Evolutionary conservation across 1,139 yeast species (phyloP).

Genomic region (Martiniozyma asiatica): DNA sequence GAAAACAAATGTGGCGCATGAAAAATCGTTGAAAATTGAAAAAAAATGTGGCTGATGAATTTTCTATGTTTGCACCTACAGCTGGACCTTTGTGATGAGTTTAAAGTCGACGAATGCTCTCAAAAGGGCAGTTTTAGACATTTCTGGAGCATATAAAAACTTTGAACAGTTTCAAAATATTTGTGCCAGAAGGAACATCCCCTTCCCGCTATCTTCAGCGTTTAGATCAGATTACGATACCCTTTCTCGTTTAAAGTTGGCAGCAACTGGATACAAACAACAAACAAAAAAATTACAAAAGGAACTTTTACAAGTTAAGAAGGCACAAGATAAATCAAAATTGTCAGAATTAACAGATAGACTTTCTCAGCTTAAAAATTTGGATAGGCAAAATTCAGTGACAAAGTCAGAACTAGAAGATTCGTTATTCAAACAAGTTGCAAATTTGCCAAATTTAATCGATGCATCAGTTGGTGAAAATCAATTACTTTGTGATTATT

Average conservation of each 20-base stretch:
- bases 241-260: constrained; percentile 5
- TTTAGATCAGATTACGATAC: constrained; percentile 11
- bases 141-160: constrained; percentile 14
- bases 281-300: constrained; percentile 11
- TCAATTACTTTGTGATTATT: constrained; percentile 37
- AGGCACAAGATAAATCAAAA: constrained; percentile 4
- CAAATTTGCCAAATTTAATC: constrained; percentile 57
- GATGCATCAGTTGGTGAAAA: constrained; percentile 37
- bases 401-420: constrained; percentile 27
- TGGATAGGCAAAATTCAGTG: constrained; percentile 18
- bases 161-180: constrained; percentile 13
- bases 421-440: constrained; percentile 30
- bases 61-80: no score
- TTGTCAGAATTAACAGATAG: constrained; percentile 8
- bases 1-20: no score
- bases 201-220: constrained; percentile 13
- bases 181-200: constrained; percentile 18
- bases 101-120: constrained; percentile 19
- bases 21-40: no score
- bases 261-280: constrained; percentile 12
- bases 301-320: constrained; percentile 11
- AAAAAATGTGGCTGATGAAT: no score
- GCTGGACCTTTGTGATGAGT: no score
- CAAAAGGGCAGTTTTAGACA: constrained; percentile 17
- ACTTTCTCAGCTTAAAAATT: constrained; percentile 15